Conservation (phyloP, 2,329 filamentous ascomycete genomes). For the Bipolaris gigantea region DNA sequence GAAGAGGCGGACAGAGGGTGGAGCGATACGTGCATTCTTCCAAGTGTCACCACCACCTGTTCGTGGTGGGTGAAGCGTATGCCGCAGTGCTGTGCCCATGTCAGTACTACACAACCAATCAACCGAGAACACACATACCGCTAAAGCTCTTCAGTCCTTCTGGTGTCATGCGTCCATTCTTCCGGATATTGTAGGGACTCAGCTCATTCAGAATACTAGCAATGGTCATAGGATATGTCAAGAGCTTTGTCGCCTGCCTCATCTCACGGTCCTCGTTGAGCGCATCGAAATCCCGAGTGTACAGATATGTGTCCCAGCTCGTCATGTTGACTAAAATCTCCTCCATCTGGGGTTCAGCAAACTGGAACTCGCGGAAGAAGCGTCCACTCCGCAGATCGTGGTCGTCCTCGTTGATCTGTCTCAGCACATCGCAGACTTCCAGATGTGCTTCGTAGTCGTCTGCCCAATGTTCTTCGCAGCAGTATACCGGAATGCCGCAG, state of each 20-base stretch:
- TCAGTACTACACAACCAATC: conserved; percentile 8
- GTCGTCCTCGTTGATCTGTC: conserved; percentile 96
- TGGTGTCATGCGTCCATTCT: conserved; percentile 73
- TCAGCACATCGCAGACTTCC: conserved; percentile 85
- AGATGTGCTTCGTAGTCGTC: conserved; percentile 93
- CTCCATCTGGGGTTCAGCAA: conserved; percentile 85
- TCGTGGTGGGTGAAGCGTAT: conserved; percentile 86
- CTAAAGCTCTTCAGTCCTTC: conserved; percentile 94
- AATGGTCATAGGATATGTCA: conserved; percentile 93
- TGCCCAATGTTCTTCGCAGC: conserved; percentile 92
- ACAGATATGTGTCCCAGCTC: conserved; percentile 97
- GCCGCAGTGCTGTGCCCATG: conserved; percentile 70
- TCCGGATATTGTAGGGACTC: conserved; percentile 83
- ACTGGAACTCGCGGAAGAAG: conserved; percentile 91
- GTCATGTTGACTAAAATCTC: conserved; percentile 95
- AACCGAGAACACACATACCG: conserved; percentile 59
- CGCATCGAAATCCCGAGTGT: conserved; percentile 86
- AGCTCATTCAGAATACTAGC: conserved; percentile 91
- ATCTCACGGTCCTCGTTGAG: conserved; percentile 88
- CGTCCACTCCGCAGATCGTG: conserved; percentile 90
- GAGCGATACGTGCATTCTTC: conserved; percentile 77
- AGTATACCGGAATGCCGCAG: conserved; percentile 91
- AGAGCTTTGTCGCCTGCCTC: conserved; percentile 86
- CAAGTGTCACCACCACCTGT: conserved; percentile 73
- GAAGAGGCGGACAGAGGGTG: conserved; percentile 89